Evolutionary conservation across 164 flowering plant genomes (phyloP), one percentile per base, ranked within the genome.

Genomic region (Berberis vulgaris): DNA sequence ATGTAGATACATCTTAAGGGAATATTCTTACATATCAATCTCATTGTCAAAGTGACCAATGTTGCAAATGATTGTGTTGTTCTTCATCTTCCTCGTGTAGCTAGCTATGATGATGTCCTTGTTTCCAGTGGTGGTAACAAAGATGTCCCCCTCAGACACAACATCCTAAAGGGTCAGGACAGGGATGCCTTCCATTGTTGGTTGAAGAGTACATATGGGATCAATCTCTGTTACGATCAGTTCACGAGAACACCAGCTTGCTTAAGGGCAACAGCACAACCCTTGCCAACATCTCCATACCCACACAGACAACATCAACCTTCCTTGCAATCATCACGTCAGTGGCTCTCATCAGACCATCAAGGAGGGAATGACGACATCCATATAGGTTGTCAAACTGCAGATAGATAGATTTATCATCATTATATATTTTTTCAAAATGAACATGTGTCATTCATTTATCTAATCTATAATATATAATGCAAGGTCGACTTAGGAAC

Each of bases 81-180:
- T 69, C 72, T 69, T 69, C 72, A 69, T 69, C 63, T 69, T 63
- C 66, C 40, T 69, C 72, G 64, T 64, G 72, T 64, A 60, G 4
- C 43, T 26, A 11, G 64, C 72, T 67, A 63, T 69, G 40, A 69
- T 69, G 26, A 69, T 63, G 49, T 69, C 63, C 56, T 63, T 69
- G 71, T 69, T 69, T 6, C 71, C 71, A 8, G 71, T 69, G 26
- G 71, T 63, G 57, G 71, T 63, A 3, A 69, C 71, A 13, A 69
- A 69, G 61, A 69, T 69, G 55, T 68, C 71, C 2, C 39, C 66
- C 53, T 68, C 66, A 4, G 61, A 4, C 2, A 68, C 66, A 26
- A 63, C 71, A 50, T 69, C 67, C 38, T 63, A 66, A 7, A 69
- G 44, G 43, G 72, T 58, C 10, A 42, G 11, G 49, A 63, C 67